Evolutionary conservation across 768 basidiomycete species (phyloP).

Genomic region (Saitozyma sp.): DNA sequence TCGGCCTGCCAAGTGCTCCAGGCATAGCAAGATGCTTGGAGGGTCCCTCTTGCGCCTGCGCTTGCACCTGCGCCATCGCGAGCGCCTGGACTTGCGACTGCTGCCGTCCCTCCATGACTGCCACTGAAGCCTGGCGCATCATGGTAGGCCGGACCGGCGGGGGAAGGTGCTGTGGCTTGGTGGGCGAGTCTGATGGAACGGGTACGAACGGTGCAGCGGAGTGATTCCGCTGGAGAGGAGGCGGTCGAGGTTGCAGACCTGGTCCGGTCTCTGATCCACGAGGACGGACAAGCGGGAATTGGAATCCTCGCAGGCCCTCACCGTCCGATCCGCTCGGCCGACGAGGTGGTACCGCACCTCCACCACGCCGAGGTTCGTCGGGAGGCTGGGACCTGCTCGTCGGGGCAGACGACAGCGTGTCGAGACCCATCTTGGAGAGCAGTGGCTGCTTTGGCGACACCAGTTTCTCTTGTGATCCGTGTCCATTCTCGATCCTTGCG

Average conservation of each 20-base stretch:
- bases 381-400: conserved; percentile 25
- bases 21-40: conserved; percentile 10
- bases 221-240: conserved; percentile 29
- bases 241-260: conserved; percentile 10
- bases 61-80: conserved; percentile 23
- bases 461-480: conserved; percentile 2
- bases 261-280: conserved; percentile 7
- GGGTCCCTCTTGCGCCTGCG: conserved; percentile 12
- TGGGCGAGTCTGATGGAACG: conserved; percentile 3
- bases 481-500: neutral
- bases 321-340: conserved; percentile 36
- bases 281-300: conserved; percentile 37
- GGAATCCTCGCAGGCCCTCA: conserved; percentile 42
- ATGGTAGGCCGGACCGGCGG: conserved; percentile 47
- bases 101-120: conserved; percentile 58
- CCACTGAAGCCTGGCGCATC: conserved; percentile 62
- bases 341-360: neutral
- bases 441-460: conserved; percentile 13
- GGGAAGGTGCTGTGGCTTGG: conserved; percentile 8
- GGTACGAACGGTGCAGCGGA: conserved; percentile 32
- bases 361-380: conserved; percentile 13
- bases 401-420: conserved; percentile 30
- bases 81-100: conserved; percentile 27
- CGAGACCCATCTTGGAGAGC: conserved; percentile 23
- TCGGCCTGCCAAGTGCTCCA: neutral